Percentiles rank a stretch among this genome's conserved stretches.
Evolutionary conservation across 768 basidiomycete species (phyloP).

Genomic region (Megacollybia marginata): DNA sequence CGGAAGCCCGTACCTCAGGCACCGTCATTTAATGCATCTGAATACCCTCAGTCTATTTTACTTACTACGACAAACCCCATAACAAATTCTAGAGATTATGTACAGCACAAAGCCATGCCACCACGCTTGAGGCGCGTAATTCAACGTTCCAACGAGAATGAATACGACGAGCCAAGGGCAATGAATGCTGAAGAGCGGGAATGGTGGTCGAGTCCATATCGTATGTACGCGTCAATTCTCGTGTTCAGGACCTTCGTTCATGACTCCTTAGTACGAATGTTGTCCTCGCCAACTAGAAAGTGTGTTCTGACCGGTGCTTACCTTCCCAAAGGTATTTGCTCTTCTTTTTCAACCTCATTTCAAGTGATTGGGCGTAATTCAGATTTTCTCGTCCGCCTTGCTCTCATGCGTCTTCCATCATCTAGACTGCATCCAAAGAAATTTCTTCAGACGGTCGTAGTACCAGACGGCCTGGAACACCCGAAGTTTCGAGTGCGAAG

Average conservation of each 20-base stretch:
- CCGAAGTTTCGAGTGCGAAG: conserved; percentile 45
- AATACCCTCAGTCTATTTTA: conserved; percentile 52
- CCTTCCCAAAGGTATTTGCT: conserved; percentile 48
- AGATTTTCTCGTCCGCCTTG: conserved; percentile 67
- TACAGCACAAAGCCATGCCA: conserved; percentile 49
- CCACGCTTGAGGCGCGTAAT: conserved; percentile 30
- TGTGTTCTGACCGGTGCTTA: conserved; percentile 43
- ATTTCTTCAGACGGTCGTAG: conserved; percentile 12
- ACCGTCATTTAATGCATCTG: conserved; percentile 38
- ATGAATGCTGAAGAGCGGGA: conserved; percentile 58
- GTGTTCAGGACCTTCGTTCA: neutral
- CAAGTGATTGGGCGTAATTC: conserved; percentile 1
- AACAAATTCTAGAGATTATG: conserved; percentile 38
- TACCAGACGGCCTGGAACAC: conserved; percentile 65
- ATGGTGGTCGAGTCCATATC: conserved; percentile 74
- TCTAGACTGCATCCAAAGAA: conserved; percentile 2
- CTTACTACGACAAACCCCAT: conserved; percentile 51
- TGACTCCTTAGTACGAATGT: conserved; percentile 53
- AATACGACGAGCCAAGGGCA: conserved; percentile 35
- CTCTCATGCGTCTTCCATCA: conserved; percentile 34
- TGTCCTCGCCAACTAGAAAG: conserved; percentile 53
- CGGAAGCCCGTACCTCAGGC: conserved; percentile 23
- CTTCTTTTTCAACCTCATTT: neutral
- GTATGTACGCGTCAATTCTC: conserved; percentile 33
- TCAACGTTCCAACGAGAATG: conserved; percentile 6